Conservation (phyloP, 352 stramenopile species). For the Thraustochytrium striatum region DNA sequence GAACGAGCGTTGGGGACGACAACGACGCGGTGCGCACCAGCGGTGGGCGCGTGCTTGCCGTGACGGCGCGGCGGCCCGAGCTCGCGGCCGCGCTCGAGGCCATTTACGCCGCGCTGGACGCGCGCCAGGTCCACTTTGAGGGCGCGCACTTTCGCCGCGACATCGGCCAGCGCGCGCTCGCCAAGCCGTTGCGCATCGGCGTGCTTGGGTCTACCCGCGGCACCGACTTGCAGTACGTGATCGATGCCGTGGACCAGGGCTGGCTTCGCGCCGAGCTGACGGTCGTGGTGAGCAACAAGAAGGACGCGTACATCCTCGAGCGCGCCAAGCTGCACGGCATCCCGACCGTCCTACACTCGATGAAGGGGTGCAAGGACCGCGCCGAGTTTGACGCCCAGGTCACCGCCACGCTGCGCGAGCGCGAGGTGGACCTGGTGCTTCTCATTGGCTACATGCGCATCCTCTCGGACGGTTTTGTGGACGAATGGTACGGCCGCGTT, state of each 20-base stretch:
- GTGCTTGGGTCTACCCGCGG: slow-evolving; percentile 94
- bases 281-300: slow-evolving; percentile 93
- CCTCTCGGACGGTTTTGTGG: slow-evolving; percentile 87
- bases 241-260: slow-evolving; percentile 78
- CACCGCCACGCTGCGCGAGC: slow-evolving; percentile 78
- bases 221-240: slow-evolving; percentile 73
- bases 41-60: slow-evolving; percentile 91
- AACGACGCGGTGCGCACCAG: slow-evolving; percentile 73
- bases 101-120: neutral
- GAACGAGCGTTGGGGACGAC: slow-evolving; percentile 92
- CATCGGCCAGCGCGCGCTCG: slow-evolving; percentile 77
- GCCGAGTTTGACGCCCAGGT: slow-evolving; percentile 92
- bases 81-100: slow-evolving; percentile 74
- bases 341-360: slow-evolving; percentile 58
- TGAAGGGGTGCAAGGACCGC: slow-evolving; percentile 65
- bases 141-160: slow-evolving; percentile 87
- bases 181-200: slow-evolving; percentile 83
- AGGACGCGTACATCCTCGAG: slow-evolving; percentile 82
- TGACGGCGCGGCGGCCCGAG: slow-evolving; percentile 81
- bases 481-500: slow-evolving; percentile 68
- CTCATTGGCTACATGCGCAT: slow-evolving; percentile 99
- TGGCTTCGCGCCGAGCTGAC: slow-evolving; percentile 89
- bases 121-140: slow-evolving; percentile 69
- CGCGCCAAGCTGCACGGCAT: slow-evolving; percentile 74
- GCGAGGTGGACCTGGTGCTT: slow-evolving; percentile 92